These are phyloP conservation scores for Suhomyces anneliseae DNA, from an alignment of 1,139 yeast species.

Conservation along the genomic window DNA sequence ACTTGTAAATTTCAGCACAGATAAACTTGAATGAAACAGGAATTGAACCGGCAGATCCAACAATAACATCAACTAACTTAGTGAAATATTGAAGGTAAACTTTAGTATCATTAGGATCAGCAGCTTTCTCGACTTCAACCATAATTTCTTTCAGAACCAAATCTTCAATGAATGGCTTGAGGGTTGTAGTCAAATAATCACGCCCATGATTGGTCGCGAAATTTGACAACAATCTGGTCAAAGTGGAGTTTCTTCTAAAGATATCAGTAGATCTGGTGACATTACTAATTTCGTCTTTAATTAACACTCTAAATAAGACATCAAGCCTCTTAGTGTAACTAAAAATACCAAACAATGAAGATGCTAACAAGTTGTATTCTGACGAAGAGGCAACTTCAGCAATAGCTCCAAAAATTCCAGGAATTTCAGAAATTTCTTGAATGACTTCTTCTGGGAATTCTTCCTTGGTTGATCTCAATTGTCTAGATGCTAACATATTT, in stretches of 20 bases:
- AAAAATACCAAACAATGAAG: constrained; percentile 64
- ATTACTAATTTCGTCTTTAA: constrained; percentile 60
- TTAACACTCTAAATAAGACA: constrained; percentile 53
- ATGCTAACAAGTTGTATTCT: constrained; percentile 55
- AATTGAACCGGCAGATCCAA: constrained; percentile 52
- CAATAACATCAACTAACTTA: constrained; percentile 61
- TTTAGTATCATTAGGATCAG: constrained; percentile 43
- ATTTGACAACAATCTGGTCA: constrained; percentile 72
- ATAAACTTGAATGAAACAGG: constrained; percentile 77
- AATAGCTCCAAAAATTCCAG: constrained; percentile 50
- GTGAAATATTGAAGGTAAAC: constrained; percentile 59
- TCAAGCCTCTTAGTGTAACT: constrained; percentile 56
- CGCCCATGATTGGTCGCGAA: constrained; percentile 68
- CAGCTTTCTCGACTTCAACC: constrained; percentile 65
- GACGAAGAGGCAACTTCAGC: constrained; percentile 64
- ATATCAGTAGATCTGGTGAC: constrained; percentile 69
- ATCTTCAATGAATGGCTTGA: constrained; percentile 57
- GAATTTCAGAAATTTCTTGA: constrained; percentile 23
- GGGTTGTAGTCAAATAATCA: constrained; percentile 52
- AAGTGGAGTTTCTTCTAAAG: constrained; percentile 77
- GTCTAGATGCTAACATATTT: constrained; percentile 53
- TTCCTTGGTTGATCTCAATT: constrained; percentile 20
- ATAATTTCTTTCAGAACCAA: constrained; percentile 50
- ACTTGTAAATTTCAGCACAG: constrained; percentile 66
- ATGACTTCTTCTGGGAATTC: constrained; percentile 30